These are phyloP conservation scores for Cercophora scortea DNA, from an alignment of 495 filamentous ascomycete genomes.

Conservation along the genomic window DNA sequence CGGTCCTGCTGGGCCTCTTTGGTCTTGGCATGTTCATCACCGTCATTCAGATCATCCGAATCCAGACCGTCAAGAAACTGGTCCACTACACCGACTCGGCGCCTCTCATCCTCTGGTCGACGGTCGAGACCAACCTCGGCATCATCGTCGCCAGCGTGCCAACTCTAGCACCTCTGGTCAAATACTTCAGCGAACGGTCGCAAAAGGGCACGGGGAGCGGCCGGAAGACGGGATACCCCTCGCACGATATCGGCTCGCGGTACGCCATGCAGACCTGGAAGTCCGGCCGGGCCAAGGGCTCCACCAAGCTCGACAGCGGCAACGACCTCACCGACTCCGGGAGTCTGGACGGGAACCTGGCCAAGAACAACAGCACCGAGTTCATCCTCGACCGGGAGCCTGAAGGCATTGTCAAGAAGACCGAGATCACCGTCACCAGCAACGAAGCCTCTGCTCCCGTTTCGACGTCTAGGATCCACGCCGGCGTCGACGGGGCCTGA, in stretches of 20 bases:
- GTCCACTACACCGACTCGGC: conserved; percentile 37
- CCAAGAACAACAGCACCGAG: conserved; percentile 16
- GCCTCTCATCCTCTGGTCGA: conserved; percentile 43
- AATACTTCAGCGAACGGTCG: conserved; percentile 24
- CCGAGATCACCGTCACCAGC: conserved; percentile 16
- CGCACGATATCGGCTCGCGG: conserved; percentile 18
- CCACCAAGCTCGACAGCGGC: conserved; percentile 11
- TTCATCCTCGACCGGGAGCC: conserved; percentile 6
- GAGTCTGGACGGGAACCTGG: conserved; percentile 10
- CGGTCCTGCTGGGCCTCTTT: conserved; percentile 39
- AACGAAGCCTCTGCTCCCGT: too few species aligned
- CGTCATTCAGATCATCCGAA: conserved; percentile 46
- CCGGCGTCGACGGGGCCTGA: too few species aligned
- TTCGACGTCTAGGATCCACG: too few species aligned
- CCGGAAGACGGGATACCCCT: conserved; percentile 33
- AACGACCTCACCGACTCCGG: conserved; percentile 11
- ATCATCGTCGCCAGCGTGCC: conserved; percentile 43
- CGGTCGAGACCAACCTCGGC: conserved; percentile 43
- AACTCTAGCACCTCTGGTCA: conserved; percentile 43
- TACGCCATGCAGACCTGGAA: conserved; percentile 19
- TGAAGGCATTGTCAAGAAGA: conserved; percentile 17
- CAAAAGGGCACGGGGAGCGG: conserved; percentile 1
- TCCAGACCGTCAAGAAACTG: conserved; percentile 39
- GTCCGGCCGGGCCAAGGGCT: conserved; percentile 2
- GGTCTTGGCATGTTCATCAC: conserved; percentile 47